These are phyloP conservation scores for Westerdykella aurantiaca DNA, from an alignment of 2,329 filamentous ascomycete genomes.

Conservation along the genomic window DNA sequence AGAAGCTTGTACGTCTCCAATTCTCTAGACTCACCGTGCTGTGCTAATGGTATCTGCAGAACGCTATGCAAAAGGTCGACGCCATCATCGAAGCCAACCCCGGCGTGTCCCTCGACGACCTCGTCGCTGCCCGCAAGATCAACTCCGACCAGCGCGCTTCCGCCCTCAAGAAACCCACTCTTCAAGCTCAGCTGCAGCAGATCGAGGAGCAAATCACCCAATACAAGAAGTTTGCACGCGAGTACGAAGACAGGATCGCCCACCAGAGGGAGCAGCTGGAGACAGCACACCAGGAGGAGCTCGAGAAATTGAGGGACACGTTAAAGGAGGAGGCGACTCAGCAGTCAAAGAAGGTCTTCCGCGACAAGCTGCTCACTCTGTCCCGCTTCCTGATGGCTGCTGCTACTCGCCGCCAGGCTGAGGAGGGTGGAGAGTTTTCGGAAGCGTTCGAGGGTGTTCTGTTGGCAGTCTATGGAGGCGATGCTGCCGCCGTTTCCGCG, in stretches of 20 bases:
- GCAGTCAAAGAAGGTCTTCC: slow-evolving; percentile 44
- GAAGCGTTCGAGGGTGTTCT: slow-evolving; percentile 76
- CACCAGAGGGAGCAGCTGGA: slow-evolving; percentile 54
- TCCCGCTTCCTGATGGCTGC: slow-evolving; percentile 77
- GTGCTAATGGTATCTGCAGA: slow-evolving; percentile 41
- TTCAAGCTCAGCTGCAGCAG: slow-evolving; percentile 62
- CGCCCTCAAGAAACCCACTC: slow-evolving; percentile 67
- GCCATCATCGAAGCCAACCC: slow-evolving; percentile 62
- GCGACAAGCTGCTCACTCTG: slow-evolving; percentile 61
- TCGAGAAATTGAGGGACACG: slow-evolving; percentile 51
- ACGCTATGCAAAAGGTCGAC: slow-evolving; percentile 68
- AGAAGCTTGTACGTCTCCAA: slow-evolving; percentile 74
- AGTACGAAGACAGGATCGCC: slow-evolving; percentile 58
- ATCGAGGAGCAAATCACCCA: slow-evolving; percentile 68
- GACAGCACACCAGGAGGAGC: slow-evolving; percentile 51
- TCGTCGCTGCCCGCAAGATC: slow-evolving; percentile 66
- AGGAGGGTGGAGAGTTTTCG: slow-evolving; percentile 67
- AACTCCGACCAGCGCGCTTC: slow-evolving; percentile 75
- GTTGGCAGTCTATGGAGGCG: slow-evolving; percentile 71
- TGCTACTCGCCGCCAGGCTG: slow-evolving; percentile 67
- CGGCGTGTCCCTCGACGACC: slow-evolving; percentile 65
- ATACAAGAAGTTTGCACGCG: slow-evolving; percentile 69
- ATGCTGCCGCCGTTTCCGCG: slow-evolving; percentile 65
- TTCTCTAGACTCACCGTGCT: slow-evolving; percentile 1
- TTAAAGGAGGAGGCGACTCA: slow-evolving; percentile 51